A percentile compares a stretch with the other conserved stretches of the same genome.
Conservation (phyloP, 2,329 filamentous ascomycete species). For the Scedosporium aurantiacum region DNA sequence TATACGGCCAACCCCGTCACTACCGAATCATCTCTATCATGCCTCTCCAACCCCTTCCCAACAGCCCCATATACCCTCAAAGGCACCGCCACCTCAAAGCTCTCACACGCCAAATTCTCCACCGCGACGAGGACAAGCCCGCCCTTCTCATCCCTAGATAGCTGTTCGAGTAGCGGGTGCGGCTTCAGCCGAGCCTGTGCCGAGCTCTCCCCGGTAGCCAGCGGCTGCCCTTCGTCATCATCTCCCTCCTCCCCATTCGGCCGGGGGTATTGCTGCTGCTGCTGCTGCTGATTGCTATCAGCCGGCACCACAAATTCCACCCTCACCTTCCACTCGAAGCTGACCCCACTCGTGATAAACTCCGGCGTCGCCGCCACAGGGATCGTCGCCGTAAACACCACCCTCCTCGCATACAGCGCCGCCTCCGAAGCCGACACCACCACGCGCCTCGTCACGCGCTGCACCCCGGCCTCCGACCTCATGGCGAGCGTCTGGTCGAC, state of each 20-base stretch:
- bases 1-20: constrained; percentile 18
- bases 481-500: constrained; percentile 72
- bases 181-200: constrained; percentile 13
- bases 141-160: constrained; percentile 69
- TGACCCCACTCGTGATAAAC: constrained; percentile 82
- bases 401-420: constrained; percentile 65
- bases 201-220: constrained; percentile 7
- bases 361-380: constrained; percentile 77
- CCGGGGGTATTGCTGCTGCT: constrained; percentile 12
- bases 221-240: not conserved
- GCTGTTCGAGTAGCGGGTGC: constrained; percentile 61
- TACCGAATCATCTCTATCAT: constrained; percentile 35
- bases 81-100: constrained; percentile 81
- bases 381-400: constrained; percentile 74
- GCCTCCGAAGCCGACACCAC: constrained; percentile 72
- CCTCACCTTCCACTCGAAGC: constrained; percentile 75
- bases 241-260: constrained; percentile 5
- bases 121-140: constrained; percentile 62
- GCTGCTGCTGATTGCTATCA: constrained; percentile 15
- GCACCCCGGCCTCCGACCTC: constrained; percentile 73
- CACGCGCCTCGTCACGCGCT: constrained; percentile 73
- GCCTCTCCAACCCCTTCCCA: constrained; percentile 42
- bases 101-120: constrained; percentile 72
- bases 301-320: constrained; percentile 86
- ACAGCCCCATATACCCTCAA: constrained; percentile 66